Evolutionary conservation across 2,329 filamentous ascomycete species (phyloP), one percentile per base, ranked within the genome.

Genomic region (Scleromitrula shiraiana): DNA sequence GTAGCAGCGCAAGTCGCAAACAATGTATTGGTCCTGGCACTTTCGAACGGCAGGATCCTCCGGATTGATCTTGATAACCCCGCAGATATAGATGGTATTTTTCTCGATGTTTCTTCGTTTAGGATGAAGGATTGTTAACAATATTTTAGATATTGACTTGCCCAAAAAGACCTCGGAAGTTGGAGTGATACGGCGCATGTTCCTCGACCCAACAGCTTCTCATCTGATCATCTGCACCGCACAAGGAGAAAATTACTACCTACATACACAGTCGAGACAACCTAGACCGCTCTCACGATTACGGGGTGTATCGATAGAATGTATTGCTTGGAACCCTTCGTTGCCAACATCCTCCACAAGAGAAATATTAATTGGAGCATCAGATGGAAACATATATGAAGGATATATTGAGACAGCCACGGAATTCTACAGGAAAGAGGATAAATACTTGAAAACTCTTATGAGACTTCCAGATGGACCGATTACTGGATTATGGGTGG

Each of bases 1-100:
- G 93, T 95, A 40, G 90, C 93, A 15, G 90, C 90, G 33, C 90
- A 96, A 68, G 91, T 97, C 48, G 90, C 91, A 55, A 97, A 98
- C 68, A 96, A 98, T 72, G 90, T 97, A 53, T 77, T 98, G 49
- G 82, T 97, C 19, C 75, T 98, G 43, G 93, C 93, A 33, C 77
- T 98, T 30, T 91, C 89, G 5, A 96, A 91, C 50, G 88, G 89
- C 42, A 84, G 91, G 59, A 93, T 98, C 55, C 72, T 98, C 51
- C 82, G 93, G 52, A 98, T 98, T 65, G 93, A 97, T 65, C 72
- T 97, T 43, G 89, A 96, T 67, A 87, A 84, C 62, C 86, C 93
- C 5, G 88, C 90, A 63, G 93, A 98, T 67, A 96, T 98, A 62
- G 93, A 98, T 69, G 87, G 83, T 88, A 66, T 69, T 41, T 48